Evolutionary conservation across 2,329 filamentous ascomycete genomes (phyloP), one percentile per base, ranked within the genome.

Genomic region (Alternaria sp.): DNA sequence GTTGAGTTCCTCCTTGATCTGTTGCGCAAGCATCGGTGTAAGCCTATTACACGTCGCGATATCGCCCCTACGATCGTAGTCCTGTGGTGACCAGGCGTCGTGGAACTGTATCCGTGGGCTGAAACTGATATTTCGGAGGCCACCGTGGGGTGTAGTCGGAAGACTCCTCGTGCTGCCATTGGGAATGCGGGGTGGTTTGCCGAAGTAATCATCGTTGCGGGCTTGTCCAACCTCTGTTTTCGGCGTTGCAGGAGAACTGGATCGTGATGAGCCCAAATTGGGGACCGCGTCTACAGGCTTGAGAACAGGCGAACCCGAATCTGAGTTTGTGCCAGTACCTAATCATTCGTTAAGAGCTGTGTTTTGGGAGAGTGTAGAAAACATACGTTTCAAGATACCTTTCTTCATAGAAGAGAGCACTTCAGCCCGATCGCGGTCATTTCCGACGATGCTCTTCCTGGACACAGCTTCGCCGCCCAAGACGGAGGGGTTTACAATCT

Each of bases 1-100:
- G 81, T 99, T 99, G 70, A 99, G 86, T 81, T 99, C 95, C 81
- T 99, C 95, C 81, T 98, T 98, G 81, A 99, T 99, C 79, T 99
- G 95, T 80, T 99, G 95, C 44, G 95, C 95, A 63, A 99, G 86
- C 85, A 97, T 93, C 11, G 95, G 95, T 48, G 95, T 99, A 68
- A 99, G 84, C 66, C 94, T 91, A 76, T 99, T 99, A 86, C 95
- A 99, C 1, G 95, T 99, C 10, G 95, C 93, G 80, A 98, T 91
- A 61, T 99, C 95, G 54, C 95, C 95, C 53, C 95, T 88, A 62
- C 95, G 91, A 77, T 99, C 95, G 74, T 99, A 99, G 77, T 99
- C 95, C 70, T 91, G 90, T 73, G 90, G 92, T 2, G 93, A 93
- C 93, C 93, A 99, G 7, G 93, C 98, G 73, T 99, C 95, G 76